Evolutionary conservation across 768 basidiomycete species (phyloP).

Genomic region (Cystoderma amianthinum): DNA sequence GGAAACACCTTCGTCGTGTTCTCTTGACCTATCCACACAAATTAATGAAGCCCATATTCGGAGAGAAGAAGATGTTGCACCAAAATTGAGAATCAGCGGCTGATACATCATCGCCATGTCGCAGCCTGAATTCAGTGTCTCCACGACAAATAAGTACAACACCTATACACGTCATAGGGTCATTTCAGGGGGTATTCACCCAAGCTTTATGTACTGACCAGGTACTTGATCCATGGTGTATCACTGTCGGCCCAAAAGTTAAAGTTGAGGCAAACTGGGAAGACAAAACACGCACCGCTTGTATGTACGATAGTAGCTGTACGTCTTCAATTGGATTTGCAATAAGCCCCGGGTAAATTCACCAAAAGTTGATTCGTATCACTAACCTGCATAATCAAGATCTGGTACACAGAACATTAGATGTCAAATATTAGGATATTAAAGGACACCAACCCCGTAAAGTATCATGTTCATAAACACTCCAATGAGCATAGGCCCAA

Average conservation of each 20-base stretch:
- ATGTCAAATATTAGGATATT: neutral
- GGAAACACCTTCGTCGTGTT: slow-evolving; percentile 28
- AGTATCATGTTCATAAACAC: slow-evolving; percentile 35
- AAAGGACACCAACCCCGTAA: slow-evolving; percentile 28
- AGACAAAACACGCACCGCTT: slow-evolving; percentile 21
- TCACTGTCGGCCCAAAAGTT: slow-evolving; percentile 28
- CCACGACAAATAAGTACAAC: slow-evolving; percentile 31
- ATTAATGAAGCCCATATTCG: neutral
- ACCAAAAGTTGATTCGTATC: neutral
- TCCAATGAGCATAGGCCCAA: slow-evolving; percentile 39
- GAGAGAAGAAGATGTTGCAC: slow-evolving; percentile 10
- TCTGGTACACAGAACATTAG: slow-evolving; percentile 12
- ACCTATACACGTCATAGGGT: slow-evolving; percentile 18
- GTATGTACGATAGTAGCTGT: slow-evolving; percentile 31
- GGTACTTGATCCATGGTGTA: slow-evolving; percentile 28
- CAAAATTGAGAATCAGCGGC: slow-evolving; percentile 35
- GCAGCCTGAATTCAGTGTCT: slow-evolving; percentile 35
- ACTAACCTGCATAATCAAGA: slow-evolving; percentile 28
- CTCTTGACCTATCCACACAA: slow-evolving; percentile 16
- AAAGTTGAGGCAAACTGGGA: too few relatives aligned
- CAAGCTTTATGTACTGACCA: slow-evolving; percentile 23
- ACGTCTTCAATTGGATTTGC: slow-evolving; percentile 17
- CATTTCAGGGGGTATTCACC: neutral
- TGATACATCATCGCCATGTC: slow-evolving; percentile 41
- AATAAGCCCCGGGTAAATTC: slow-evolving; percentile 1